Conservation (phyloP, 306 rosid genomes). For the Fragaria nilgerrensis region DNA sequence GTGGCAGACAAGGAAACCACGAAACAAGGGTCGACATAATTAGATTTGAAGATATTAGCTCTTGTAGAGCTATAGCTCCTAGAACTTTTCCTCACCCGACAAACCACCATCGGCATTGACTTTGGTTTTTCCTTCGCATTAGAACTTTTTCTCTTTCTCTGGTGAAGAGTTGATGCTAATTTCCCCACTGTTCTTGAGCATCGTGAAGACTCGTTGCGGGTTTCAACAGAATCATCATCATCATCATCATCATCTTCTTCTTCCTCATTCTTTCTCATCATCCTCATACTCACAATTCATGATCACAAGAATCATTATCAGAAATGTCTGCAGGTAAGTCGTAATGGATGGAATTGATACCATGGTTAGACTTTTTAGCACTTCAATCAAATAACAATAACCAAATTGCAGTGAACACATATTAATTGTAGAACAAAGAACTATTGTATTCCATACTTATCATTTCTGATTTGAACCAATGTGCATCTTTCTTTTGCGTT, state of each 20-base stretch:
- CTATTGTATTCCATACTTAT: background rate
- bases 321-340: background rate
- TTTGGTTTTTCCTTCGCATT: background rate
- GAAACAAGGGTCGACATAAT: background rate
- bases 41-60: slow-evolving; percentile 6
- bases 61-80: background rate
- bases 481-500: background rate
- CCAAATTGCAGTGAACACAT: no score
- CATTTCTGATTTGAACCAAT: background rate
- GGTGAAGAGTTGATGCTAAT: background rate
- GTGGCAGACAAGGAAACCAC: background rate
- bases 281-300: background rate
- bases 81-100: background rate
- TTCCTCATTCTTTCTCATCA: background rate
- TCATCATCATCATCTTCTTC: background rate
- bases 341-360: background rate
- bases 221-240: background rate
- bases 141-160: background rate
- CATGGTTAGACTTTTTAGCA: no score
- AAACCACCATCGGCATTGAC: background rate
- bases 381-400: no score
- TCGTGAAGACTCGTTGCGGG: background rate
- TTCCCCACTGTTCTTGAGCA: background rate
- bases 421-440: no score
- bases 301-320: background rate